These are phyloP conservation scores for Erodium maritimum DNA, from an alignment of 345 rosid genomes.

Conservation along the genomic window DNA sequence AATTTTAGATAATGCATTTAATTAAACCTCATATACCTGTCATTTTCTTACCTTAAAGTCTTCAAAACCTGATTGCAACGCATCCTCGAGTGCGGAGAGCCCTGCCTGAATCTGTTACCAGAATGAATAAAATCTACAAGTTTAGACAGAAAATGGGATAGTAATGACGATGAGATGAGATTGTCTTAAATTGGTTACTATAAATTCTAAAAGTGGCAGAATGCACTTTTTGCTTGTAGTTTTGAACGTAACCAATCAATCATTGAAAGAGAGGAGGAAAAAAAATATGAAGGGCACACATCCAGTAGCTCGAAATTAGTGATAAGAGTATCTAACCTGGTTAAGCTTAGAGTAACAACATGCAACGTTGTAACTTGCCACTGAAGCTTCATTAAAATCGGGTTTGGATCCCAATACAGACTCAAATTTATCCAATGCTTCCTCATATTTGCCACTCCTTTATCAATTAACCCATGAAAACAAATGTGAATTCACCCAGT, in stretches of 20 bases:
- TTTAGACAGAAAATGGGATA: not conserved
- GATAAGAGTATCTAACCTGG: constrained; percentile 32
- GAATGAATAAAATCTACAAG: not conserved
- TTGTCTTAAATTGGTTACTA: too few species aligned
- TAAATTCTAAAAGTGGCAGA: too few species aligned
- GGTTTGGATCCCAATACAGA: constrained; percentile 93
- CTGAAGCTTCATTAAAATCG: constrained; percentile 54
- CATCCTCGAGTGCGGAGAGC: constrained; percentile 81
- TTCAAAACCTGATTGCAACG: constrained; percentile 70
- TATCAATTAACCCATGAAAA: constrained; percentile 5
- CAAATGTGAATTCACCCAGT: not conserved
- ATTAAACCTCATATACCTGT: too few species aligned
- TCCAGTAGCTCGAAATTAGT: too few species aligned
- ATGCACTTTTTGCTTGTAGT: too few species aligned
- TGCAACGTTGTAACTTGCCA: constrained; percentile 89
- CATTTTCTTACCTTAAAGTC: constrained; percentile 73
- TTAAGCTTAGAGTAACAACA: constrained; percentile 87
- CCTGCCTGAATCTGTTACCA: constrained; percentile 67
- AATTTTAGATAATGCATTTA: constrained; percentile 6
- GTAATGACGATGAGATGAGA: not conserved
- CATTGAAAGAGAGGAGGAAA: too few species aligned
- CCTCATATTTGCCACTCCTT: constrained; percentile 73
- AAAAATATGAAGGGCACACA: too few species aligned
- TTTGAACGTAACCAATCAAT: too few species aligned
- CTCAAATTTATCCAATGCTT: constrained; percentile 81